Evolutionary conservation across 2,329 filamentous ascomycete genomes (phyloP), one percentile per base, ranked within the genome.

Genomic region (Talaromyces verruculosus): DNA sequence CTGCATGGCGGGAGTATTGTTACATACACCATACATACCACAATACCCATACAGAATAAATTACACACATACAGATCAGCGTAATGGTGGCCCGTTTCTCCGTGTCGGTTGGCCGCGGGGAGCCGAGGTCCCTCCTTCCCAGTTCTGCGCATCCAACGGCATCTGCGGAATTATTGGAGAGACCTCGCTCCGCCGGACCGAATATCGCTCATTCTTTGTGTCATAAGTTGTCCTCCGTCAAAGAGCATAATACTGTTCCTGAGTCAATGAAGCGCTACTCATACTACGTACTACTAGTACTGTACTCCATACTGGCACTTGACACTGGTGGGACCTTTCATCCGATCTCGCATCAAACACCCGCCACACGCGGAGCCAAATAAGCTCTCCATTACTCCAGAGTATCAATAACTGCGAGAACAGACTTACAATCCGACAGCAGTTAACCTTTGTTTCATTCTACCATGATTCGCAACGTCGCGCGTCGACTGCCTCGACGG

Each of bases 401-500:
- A 39, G 22, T 19, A 19, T 39, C 25, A 25, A 15, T 15, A 5
- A 22, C 2, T 37, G n/a, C 10, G n/a, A 7, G 8, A 25, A 15
- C n/a, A 37, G 30, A 25, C 53, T 37, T 57, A 57, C 30, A 19
- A 57, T 22, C 30, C 37, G 17, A 57, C 17, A 35, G 3, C 51
- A 55, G 13, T 6, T 15, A 2, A 5, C 19, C 5, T 15, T 37
- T 11, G 5, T n/a, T 17, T 5, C 6, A 3, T 22, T 61, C 33
- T 22, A 64, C 19, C 57, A 80, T 80, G 78, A 67, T 79, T 69
- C 77, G 78, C 58, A 72, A 71, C 65, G 67, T 75, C 28, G 67
- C 74, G 58, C 76, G 77, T 70, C 75, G 76, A 68, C 62, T 78
- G 55, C 75, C 77, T 66, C 77, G 77, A 71, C 76, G 72, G 61